Evolutionary conservation across 2,329 filamentous ascomycete species (phyloP).

Genomic region (Elsinoe perseae): DNA sequence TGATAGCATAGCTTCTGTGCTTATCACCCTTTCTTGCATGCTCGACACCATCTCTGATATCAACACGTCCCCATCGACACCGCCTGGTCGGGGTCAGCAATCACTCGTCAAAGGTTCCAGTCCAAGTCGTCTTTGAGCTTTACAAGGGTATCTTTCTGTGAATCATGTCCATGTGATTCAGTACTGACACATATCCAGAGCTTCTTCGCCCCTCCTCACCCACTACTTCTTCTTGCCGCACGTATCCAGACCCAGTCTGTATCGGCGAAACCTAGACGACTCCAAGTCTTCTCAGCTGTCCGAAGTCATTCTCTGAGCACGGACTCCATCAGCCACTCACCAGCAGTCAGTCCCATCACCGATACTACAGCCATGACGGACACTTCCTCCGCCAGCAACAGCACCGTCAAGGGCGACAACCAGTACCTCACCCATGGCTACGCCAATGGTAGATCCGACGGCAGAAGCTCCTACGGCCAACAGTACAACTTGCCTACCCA

Average conservation of each 20-base stretch:
- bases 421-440: constrained; percentile 28
- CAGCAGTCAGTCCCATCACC: neutral
- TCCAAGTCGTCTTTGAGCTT: neutral
- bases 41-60: constrained; percentile 21
- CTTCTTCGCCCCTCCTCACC: neutral
- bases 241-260: neutral
- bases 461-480: constrained; percentile 25
- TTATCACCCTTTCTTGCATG: constrained; percentile 28
- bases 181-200: neutral
- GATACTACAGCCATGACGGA: neutral
- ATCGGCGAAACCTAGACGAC: neutral
- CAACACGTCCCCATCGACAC: constrained; percentile 22
- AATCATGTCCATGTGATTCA: neutral
- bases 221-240: neutral
- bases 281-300: neutral
- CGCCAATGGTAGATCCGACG: constrained; percentile 21
- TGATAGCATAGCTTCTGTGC: constrained; percentile 30
- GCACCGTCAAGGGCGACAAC: constrained; percentile 28
- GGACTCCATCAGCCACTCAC: neutral
- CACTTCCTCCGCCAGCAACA: constrained; percentile 15
- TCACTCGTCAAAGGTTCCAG: constrained; percentile 18
- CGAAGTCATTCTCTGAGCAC: too few species aligned
- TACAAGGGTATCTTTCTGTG: neutral
- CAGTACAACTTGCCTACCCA: constrained; percentile 27
- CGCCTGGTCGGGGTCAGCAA: constrained; percentile 21